A percentile compares a stretch with the other conserved stretches of the same genome.
These are phyloP conservation scores for Monilinia fructigena DNA, from an alignment of 2,329 filamentous ascomycete species.

Conservation along the genomic window DNA sequence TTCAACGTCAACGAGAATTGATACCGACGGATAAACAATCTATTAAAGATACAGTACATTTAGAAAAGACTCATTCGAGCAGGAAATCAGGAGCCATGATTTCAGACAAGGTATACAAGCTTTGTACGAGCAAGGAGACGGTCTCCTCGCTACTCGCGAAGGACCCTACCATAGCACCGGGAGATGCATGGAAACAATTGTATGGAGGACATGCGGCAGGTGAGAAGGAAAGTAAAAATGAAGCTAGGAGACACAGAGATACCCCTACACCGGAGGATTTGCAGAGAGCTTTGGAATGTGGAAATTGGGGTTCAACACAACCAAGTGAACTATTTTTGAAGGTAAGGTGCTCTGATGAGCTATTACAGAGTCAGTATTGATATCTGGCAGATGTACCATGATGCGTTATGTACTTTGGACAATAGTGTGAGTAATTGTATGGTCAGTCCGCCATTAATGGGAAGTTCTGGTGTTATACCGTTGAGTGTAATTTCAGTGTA, in stretches of 20 bases:
- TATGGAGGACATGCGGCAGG: conserved; percentile 44
- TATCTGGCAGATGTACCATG: conserved; percentile 34
- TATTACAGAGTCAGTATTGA: background rate
- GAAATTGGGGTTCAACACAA: conserved; percentile 61
- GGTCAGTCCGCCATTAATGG: conserved; percentile 58
- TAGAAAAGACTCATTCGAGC: background rate
- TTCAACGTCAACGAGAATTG: conserved; percentile 32
- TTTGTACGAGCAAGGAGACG: conserved; percentile 53
- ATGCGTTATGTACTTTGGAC: conserved; percentile 35
- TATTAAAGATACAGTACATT: conserved; percentile 2
- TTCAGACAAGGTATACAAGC: conserved; percentile 48
- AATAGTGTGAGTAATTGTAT: conserved; percentile 44
- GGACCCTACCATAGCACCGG: conserved; percentile 53
- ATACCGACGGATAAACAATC: background rate
- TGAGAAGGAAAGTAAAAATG: conserved; percentile 29
- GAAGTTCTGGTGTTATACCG: conserved; percentile 62
- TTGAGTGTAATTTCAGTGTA: conserved; percentile 66
- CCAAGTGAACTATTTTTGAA: conserved; percentile 68
- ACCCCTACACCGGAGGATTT: conserved; percentile 45
- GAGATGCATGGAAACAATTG: conserved; percentile 55
- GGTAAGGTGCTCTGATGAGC: conserved; percentile 40
- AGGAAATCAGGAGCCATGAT: conserved; percentile 39
- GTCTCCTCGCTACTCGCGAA: conserved; percentile 58
- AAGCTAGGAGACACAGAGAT: conserved; percentile 30
- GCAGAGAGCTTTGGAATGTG: conserved; percentile 57